Conservation (phyloP, 495 filamentous ascomycete genomes). For the Xylaria scruposa region DNA sequence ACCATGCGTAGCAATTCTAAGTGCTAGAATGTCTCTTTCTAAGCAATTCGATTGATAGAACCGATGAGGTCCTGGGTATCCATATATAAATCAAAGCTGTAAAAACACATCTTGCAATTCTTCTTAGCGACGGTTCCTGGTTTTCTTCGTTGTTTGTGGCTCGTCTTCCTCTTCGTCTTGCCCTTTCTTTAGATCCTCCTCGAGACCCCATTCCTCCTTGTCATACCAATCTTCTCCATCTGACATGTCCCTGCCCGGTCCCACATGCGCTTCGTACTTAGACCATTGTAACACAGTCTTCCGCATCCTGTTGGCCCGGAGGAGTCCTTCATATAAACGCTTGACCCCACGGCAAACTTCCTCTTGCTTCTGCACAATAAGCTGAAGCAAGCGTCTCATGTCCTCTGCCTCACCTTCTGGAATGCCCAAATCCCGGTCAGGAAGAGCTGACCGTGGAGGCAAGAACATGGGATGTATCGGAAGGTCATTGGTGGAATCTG, state of each 20-base stretch:
- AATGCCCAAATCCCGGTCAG: conserved; percentile 80
- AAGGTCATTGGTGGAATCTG: conserved; percentile 55
- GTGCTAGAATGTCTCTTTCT: background rate
- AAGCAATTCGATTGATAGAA: conserved; percentile 20
- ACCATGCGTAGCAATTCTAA: background rate
- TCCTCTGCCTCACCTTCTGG: conserved; percentile 86
- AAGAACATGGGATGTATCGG: conserved; percentile 86
- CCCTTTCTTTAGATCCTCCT: conserved; percentile 87
- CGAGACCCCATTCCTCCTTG: conserved; percentile 83
- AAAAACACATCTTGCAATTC: conserved; percentile 7
- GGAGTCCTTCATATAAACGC: conserved; percentile 74
- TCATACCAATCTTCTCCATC: conserved; percentile 98
- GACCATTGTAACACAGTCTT: conserved; percentile 80
- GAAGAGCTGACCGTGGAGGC: conserved; percentile 69
- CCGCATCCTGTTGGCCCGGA: conserved; percentile 78
- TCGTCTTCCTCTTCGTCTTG: conserved; percentile 91
- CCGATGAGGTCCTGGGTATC: conserved; percentile 24
- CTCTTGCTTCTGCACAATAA: conserved; percentile 94
- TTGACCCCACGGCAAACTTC: conserved; percentile 85
- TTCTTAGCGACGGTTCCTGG: conserved; percentile 64
- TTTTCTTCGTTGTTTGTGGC: conserved; percentile 75
- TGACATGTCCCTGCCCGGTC: conserved; percentile 71
- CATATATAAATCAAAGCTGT: conserved; percentile 24
- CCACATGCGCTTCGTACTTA: conserved; percentile 89
- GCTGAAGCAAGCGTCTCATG: conserved; percentile 78